Conservation (phyloP, 179 eudicot species). For the Silene coronaria region DNA sequence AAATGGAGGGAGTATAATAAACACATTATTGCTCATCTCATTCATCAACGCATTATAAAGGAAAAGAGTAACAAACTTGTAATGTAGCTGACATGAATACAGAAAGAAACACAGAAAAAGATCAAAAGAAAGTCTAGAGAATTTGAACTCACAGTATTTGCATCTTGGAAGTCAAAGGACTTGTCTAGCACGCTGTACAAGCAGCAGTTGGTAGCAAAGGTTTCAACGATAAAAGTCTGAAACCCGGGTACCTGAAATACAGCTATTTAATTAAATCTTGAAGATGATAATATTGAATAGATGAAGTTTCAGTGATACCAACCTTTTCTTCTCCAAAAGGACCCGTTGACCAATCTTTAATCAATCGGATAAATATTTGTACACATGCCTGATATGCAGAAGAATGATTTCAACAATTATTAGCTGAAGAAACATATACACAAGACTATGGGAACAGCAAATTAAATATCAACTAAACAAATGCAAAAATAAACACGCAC, state of each 20-base stretch:
- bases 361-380: conserved; percentile 72
- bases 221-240: conserved; percentile 62
- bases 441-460: background rate
- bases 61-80: background rate
- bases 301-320: conserved; percentile 15
- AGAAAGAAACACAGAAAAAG: background rate
- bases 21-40: background rate
- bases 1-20: too few species aligned
- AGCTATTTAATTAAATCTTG: conserved; percentile 13
- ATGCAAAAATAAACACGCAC: conserved; percentile 31
- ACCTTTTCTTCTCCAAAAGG: conserved; percentile 81
- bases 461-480: conserved; percentile 3
- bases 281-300: background rate
- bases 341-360: conserved; percentile 83
- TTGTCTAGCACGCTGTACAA: conserved; percentile 90
- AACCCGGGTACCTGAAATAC: conserved; percentile 86
- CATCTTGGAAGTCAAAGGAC: conserved; percentile 87
- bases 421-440: background rate
- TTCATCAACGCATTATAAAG: background rate
- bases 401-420: conserved; percentile 18
- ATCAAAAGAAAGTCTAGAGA: background rate
- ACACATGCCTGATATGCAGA: conserved; percentile 61
- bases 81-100: background rate
- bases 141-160: conserved; percentile 68
- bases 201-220: conserved; percentile 79